Base-by-base conservation (phyloP, 495 filamentous ascomycete species). In the Talaromyces proteolyticus region DNA sequence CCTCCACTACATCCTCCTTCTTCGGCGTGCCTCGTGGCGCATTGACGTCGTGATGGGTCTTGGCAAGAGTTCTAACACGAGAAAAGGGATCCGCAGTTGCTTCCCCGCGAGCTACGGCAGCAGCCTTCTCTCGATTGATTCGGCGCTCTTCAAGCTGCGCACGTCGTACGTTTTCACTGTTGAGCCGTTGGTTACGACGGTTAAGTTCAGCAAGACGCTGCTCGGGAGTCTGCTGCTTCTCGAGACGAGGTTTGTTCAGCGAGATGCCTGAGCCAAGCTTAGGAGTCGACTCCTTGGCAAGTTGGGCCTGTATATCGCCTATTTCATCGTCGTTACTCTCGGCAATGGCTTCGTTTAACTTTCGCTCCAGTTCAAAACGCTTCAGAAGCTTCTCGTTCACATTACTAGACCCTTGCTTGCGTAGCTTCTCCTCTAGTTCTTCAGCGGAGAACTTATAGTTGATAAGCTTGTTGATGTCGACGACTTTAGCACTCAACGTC, bases 131-230 rank as follows among this genome's bases (percentile, higher is more conserved):
- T 22, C 81, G 76, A n/a, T 77, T 76, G 10, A 76, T 77, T 38
- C 78, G 77, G 14, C 84, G 75, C 71, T 97, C 92, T 53, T 80
- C 81, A 19, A 93, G 68, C 64, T 95, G 87, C 5, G 91, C 91
- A 64, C 86, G 85, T 44, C 91, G 88, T 6, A 95, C 83, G 18
- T 85, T 81, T 55, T 94, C 87, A 14, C 79, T 75, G 58, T 95
- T 95, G 53, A 80, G 77, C 47, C 81, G 81, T 42, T 90, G 86
- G 69, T 93, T 93, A 55, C 82, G 79, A 3, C 75, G 66, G 66
- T 96, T 96, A 59, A 92, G 61, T 37, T 80, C 72, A 12, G 85
- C 84, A 7, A 96, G 75, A 29, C 84, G 84, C 51, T 94, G 87
- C 64, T 89, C 85, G 60, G 87, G 79, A 6, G 69, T 76, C 0